Evolutionary conservation across 108 stramenopile species (phyloP).

Genomic region (Cylindrotheca fusiformis): DNA sequence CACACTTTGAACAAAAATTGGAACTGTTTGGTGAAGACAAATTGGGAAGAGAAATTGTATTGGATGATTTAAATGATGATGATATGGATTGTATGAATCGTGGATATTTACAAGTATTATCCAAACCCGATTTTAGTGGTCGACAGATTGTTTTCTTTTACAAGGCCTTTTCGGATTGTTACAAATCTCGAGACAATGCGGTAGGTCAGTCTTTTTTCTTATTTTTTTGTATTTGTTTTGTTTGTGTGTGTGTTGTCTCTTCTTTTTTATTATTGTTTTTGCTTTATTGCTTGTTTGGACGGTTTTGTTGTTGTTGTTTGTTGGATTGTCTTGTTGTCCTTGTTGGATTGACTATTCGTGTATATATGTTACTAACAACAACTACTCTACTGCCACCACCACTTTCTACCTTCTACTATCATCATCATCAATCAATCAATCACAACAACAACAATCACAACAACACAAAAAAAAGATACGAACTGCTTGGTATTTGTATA

Average conservation of each 20-base stretch:
- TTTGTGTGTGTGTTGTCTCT: not conserved
- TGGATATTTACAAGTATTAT: slow-evolving; percentile 8
- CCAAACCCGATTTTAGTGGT: not conserved
- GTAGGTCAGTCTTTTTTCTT: not conserved
- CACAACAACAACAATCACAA: no score
- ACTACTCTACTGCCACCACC: no score
- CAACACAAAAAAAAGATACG: slow-evolving; percentile 3
- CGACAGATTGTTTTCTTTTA: slow-evolving; percentile 3
- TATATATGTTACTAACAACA: no score
- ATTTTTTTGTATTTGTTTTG: not conserved
- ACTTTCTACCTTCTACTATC: no score
- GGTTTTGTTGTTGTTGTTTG: no score
- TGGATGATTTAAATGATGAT: slow-evolving; percentile 15
- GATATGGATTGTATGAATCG: slow-evolving; percentile 4
- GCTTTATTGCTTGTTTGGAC: not conserved
- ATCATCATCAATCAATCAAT: no score
- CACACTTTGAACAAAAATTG: slow-evolving; percentile 24
- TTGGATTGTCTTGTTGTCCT: no score
- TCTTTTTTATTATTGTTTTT: not conserved
- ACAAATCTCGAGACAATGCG: not conserved
- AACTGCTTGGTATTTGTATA: slow-evolving; percentile 18
- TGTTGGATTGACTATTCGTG: no score
- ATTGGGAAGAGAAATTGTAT: slow-evolving; percentile 16
- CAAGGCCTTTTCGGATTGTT: slow-evolving; percentile 7
- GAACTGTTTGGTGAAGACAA: slow-evolving; percentile 25